Base-by-base conservation (phyloP, 768 basidiomycete genomes). In the Boletus huronensis region DNA sequence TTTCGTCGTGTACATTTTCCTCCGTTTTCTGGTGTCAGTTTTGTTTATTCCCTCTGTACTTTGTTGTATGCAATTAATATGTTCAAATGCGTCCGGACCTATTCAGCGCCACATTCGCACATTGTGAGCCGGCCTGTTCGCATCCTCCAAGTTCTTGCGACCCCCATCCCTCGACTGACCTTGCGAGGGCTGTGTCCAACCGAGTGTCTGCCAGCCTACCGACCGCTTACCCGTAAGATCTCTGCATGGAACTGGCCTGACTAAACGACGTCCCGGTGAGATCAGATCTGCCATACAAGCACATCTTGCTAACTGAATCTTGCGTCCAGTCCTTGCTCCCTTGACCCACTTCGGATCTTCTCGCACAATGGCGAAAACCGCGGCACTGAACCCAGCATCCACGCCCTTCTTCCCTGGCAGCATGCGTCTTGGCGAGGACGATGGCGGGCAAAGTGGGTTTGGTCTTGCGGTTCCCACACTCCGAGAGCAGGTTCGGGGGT, bases 391-490 rank as follows among this genome's bases (percentile, higher is more conserved):
- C 72, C 88, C 90, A 59, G 79, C 88, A 58, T 92, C 89, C 54
- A 84, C 84, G 69, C 90, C 90, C 48, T 92, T 92, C 80, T 90
- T 90, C 70, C 90, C 90, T 57, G 87, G 86, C 51, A 64, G 53
- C 51, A 67, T 82, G 61, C 82, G 83, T 59, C 65, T 76, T 60
- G 74, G 66, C 63, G 84, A 84, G 53, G 83, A 85, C 54, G 84
- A 85, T 50, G 74, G 72, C 11, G 40, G 52, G 45, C 66, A 70
- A 46, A 71, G 67, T 63, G 74, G 73, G 55, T 68, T 80, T 41
- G 72, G 72, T 51, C 79, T 81, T 62, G 70, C 71, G 46, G 77
- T 77, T 67, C 76, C 77, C 60, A 67, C 74, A 57, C 74, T 75
- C 66, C 78, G 74, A 54, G 75, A 73, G 39, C 74, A 73, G 42